Conservation (phyloP, 306 rosid genomes). For the Cicer judaicum region DNA sequence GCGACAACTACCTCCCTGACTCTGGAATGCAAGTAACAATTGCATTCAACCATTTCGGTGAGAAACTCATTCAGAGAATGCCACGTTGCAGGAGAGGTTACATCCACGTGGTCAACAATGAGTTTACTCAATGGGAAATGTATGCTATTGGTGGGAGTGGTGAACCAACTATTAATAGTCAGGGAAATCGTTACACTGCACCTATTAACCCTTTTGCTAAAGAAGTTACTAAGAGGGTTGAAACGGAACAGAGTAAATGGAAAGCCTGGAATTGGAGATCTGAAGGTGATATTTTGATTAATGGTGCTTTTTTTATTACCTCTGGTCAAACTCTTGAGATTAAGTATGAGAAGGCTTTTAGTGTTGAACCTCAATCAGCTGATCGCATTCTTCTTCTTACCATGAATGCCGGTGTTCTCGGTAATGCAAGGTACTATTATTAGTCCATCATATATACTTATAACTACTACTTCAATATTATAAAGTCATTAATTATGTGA, state of each 20-base stretch:
- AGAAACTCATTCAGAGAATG: conserved; percentile 83
- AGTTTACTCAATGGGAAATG: conserved; percentile 93
- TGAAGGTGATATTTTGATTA: conserved; percentile 82
- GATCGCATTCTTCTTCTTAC: conserved; percentile 71
- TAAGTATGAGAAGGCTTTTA: conserved; percentile 89
- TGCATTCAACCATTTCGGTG: conserved; percentile 94
- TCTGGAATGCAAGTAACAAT: conserved; percentile 95
- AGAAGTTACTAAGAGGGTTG: conserved; percentile 89
- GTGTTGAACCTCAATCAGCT: conserved; percentile 88
- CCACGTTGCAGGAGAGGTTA: conserved; percentile 88
- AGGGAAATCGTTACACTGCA: conserved; percentile 83
- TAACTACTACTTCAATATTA: background rate
- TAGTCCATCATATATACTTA: no score
- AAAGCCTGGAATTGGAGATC: conserved; percentile 94
- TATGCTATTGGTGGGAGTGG: conserved; percentile 98
- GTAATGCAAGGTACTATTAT: conserved; percentile 65
- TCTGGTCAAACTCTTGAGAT: conserved; percentile 77
- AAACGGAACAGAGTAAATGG: conserved; percentile 67
- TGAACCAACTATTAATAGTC: conserved; percentile 89
- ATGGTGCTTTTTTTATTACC: conserved; percentile 83
- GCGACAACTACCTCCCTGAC: conserved; percentile 80
- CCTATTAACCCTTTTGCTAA: conserved; percentile 74
- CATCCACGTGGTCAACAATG: conserved; percentile 93
- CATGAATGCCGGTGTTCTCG: conserved; percentile 81
- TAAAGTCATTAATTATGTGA: background rate